phyloP scores from a whole-genome alignment of 106 monocot genomes.

The Phalaenopsis equestris region DNA sequence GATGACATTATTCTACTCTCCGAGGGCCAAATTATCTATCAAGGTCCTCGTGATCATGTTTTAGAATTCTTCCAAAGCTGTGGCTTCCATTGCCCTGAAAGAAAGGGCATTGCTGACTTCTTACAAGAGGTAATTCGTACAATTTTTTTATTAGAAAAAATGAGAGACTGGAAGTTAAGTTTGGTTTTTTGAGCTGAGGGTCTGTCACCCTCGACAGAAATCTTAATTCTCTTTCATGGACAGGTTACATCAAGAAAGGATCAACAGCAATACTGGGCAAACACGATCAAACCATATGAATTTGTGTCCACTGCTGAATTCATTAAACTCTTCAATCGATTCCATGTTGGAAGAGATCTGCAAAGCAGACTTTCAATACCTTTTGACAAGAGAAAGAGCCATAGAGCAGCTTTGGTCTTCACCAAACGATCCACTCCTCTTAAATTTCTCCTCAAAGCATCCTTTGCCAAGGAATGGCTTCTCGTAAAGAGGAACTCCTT shows the following conservation, averaged over 20 bases:
- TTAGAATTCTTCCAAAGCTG: conserved; percentile 55
- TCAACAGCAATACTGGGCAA: conserved; percentile 70
- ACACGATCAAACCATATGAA: conserved; percentile 28
- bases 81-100: conserved; percentile 61
- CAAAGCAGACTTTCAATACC: conserved; percentile 32
- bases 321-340: conserved; percentile 26
- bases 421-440: conserved; percentile 20
- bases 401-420: conserved; percentile 46
- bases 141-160: too few species aligned
- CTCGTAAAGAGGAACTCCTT: conserved; percentile 70
- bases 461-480: conserved; percentile 60
- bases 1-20: conserved; percentile 62
- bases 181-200: not conserved
- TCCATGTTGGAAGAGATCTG: conserved; percentile 34
- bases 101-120: conserved; percentile 61
- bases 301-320: conserved; percentile 47
- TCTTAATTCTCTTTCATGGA: not conserved
- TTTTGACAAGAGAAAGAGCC: conserved; percentile 46
- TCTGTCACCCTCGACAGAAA: not conserved
- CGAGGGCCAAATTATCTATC: conserved; percentile 74
- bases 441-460: conserved; percentile 41
- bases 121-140: conserved; percentile 48
- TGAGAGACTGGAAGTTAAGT: too few species aligned
- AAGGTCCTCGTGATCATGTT: conserved; percentile 50
- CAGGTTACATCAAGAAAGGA: conserved; percentile 71